These are phyloP conservation scores for Sporothrix schenckii DNA, from an alignment of 2,329 filamentous ascomycete species.

Conservation along the genomic window DNA sequence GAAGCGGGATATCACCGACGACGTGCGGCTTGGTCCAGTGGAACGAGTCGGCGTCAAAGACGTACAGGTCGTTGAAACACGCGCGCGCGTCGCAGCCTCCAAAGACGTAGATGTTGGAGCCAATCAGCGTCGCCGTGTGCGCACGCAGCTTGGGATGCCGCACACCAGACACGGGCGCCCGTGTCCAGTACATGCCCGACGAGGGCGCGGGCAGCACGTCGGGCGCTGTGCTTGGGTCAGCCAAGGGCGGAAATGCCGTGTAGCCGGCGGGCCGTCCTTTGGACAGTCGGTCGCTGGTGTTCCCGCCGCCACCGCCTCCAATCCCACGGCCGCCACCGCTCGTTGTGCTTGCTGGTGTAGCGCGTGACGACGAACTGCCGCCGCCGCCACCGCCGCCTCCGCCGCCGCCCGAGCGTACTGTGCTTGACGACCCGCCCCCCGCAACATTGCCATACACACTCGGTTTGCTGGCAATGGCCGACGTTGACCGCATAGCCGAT, in stretches of 20 bases:
- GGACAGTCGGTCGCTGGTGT: slow-evolving; percentile 32
- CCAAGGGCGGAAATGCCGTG: slow-evolving; percentile 59
- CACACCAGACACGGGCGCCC: slow-evolving; percentile 64
- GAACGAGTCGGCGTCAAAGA: slow-evolving; percentile 70
- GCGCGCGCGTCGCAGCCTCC: slow-evolving; percentile 68
- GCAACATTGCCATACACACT: slow-evolving; percentile 33
- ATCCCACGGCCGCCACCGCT: background rate
- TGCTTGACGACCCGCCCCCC: background rate
- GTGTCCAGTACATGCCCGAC: slow-evolving; percentile 74
- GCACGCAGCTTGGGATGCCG: slow-evolving; percentile 65
- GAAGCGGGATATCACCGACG: slow-evolving; percentile 65
- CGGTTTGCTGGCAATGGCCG: slow-evolving; percentile 51
- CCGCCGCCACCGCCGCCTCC: background rate
- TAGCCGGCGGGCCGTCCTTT: slow-evolving; percentile 42
- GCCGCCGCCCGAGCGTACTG: background rate
- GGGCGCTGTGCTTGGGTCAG: slow-evolving; percentile 58
- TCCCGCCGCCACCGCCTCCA: slow-evolving; percentile 19
- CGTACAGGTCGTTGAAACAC: slow-evolving; percentile 71
- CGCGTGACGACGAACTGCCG: background rate
- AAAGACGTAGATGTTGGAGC: slow-evolving; percentile 69
- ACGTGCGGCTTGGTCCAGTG: slow-evolving; percentile 69
- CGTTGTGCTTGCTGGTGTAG: background rate
- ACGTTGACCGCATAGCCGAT: slow-evolving; percentile 56
- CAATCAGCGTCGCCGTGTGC: slow-evolving; percentile 67
- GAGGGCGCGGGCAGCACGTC: slow-evolving; percentile 66